phyloP scores from a whole-genome alignment of 2,329 filamentous ascomycete species.

The Endoconidiophora polonica region DNA sequence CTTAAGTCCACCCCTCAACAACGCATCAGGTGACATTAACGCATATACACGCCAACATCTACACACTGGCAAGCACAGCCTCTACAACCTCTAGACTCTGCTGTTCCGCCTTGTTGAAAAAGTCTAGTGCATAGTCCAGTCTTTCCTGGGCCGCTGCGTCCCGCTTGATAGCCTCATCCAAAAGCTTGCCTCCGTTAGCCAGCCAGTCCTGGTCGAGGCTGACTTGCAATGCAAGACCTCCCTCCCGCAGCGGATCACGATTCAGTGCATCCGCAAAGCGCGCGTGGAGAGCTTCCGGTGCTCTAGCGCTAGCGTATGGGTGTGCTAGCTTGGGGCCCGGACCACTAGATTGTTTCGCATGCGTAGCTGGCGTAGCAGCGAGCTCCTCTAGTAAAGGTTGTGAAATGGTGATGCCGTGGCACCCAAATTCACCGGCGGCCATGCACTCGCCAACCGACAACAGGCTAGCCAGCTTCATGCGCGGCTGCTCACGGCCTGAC shows the following conservation, averaged over 20 bases:
- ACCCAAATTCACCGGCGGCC: conserved; percentile 29
- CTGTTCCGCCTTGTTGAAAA: conserved; percentile 25
- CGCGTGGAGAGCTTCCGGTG: conserved; percentile 18
- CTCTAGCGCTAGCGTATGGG: conserved; percentile 20
- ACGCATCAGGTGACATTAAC: no score
- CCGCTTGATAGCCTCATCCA: conserved; percentile 26
- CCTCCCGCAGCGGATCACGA: conserved; percentile 24
- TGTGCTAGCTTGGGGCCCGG: conserved; percentile 22
- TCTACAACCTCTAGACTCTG: conserved; percentile 24
- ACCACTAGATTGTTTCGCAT: conserved; percentile 15
- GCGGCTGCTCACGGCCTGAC: conserved; percentile 31
- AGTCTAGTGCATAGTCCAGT: conserved; percentile 23
- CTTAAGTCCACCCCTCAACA: no score
- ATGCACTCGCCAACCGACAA: conserved; percentile 27
- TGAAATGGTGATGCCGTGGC: conserved; percentile 29
- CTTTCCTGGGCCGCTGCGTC: conserved; percentile 24
- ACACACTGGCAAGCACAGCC: conserved; percentile 14
- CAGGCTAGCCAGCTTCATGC: conserved; percentile 31
- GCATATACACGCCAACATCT: not conserved
- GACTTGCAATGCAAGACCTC: not conserved
- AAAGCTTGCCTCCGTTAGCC: conserved; percentile 25
- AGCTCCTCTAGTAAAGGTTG: conserved; percentile 24
- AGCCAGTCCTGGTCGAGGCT: conserved; percentile 25
- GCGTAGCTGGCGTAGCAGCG: conserved; percentile 20
- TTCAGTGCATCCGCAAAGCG: conserved; percentile 21